Conservation (phyloP, 2,329 filamentous ascomycete genomes). For the Whalleya microplaca region DNA sequence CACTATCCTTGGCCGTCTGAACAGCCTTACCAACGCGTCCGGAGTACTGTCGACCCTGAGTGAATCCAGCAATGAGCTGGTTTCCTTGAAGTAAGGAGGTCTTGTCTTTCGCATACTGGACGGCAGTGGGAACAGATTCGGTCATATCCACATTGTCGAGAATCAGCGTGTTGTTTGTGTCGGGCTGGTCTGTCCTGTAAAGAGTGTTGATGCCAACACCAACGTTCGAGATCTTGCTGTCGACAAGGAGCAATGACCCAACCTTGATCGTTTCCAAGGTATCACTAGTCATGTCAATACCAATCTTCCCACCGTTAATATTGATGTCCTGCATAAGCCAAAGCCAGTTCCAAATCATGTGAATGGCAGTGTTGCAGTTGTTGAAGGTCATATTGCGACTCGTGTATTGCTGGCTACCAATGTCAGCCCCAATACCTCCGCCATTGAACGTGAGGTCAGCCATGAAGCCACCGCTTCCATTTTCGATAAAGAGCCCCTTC, state of each 20-base stretch:
- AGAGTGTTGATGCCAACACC: slow-evolving; percentile 76
- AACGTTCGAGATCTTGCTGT: slow-evolving; percentile 79
- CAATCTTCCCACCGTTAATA: slow-evolving; percentile 76
- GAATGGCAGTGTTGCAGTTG: slow-evolving; percentile 79
- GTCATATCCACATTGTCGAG: slow-evolving; percentile 89
- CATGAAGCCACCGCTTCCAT: slow-evolving; percentile 84
- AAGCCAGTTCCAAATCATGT: slow-evolving; percentile 91
- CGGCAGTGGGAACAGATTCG: slow-evolving; percentile 66
- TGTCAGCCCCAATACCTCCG: slow-evolving; percentile 75
- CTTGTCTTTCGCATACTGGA: slow-evolving; percentile 61
- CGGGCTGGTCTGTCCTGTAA: slow-evolving; percentile 64
- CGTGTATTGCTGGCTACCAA: slow-evolving; percentile 88
- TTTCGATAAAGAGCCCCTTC: slow-evolving; percentile 83
- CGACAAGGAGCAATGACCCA: slow-evolving; percentile 81
- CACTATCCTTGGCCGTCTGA: slow-evolving; percentile 60
- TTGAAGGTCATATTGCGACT: slow-evolving; percentile 83
- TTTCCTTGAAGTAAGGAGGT: slow-evolving; percentile 70
- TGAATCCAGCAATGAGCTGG: slow-evolving; percentile 70
- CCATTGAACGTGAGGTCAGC: slow-evolving; percentile 82
- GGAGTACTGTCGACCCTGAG: slow-evolving; percentile 77
- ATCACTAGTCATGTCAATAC: slow-evolving; percentile 76
- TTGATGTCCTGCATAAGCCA: slow-evolving; percentile 78
- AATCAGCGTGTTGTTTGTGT: slow-evolving; percentile 80
- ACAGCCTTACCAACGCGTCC: slow-evolving; percentile 53
- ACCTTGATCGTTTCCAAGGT: slow-evolving; percentile 70